Evolutionary conservation across 148 eudicot genomes (phyloP).

Genomic region (Persicaria tinctoria): DNA sequence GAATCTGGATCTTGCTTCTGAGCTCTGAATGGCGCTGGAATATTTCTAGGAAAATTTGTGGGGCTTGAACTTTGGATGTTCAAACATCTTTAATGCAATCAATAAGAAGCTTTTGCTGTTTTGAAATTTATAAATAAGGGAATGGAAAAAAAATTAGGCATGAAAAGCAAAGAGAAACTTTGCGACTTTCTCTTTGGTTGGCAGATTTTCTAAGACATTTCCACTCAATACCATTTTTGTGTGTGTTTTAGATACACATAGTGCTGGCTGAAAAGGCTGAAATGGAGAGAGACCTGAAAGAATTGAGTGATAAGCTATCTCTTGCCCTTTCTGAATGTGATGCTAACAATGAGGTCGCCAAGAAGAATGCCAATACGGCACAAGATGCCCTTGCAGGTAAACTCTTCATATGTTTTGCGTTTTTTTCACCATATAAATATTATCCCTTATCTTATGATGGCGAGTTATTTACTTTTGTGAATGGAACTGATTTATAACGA

Average conservation of each 20-base stretch:
- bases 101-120: background rate
- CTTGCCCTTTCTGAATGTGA: conserved; percentile 50
- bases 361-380: conserved; percentile 65
- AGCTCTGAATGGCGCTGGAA: background rate
- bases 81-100: background rate
- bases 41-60: background rate
- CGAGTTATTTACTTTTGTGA: background rate
- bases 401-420: background rate
- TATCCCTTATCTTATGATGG: background rate
- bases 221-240: background rate
- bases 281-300: conserved; percentile 44
- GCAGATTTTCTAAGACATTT: background rate
- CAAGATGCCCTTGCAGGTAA: conserved; percentile 84
- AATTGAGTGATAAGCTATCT: conserved; percentile 54
- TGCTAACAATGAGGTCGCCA: conserved; percentile 54
- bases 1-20: background rate
- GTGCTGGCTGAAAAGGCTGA: conserved; percentile 52
- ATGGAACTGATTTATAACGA: background rate
- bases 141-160: too few relatives aligned
- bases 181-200: background rate
- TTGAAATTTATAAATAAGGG: background rate
- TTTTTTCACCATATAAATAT: background rate
- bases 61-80: too few relatives aligned
- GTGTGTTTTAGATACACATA: conserved; percentile 34
- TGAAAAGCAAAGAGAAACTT: background rate